These are phyloP conservation scores for Arthrinium puccinioides DNA, from an alignment of 2,329 filamentous ascomycete species.

Conservation along the genomic window DNA sequence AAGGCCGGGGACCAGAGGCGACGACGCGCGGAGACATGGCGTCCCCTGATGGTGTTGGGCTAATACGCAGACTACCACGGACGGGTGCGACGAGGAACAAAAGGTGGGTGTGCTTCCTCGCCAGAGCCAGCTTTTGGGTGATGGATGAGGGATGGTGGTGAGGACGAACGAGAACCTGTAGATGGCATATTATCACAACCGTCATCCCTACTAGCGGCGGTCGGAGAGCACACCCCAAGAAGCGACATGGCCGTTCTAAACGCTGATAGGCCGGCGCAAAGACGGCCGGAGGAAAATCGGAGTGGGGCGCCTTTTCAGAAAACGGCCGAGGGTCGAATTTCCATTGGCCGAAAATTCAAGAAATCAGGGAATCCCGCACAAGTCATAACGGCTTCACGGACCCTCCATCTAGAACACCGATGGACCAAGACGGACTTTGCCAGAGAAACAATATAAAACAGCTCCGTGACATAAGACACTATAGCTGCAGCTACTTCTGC, in stretches of 20 bases:
- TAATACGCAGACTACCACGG: background rate
- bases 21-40: constrained; percentile 5
- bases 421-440: too few species aligned
- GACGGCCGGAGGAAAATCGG: background rate
- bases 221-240: constrained; percentile 3
- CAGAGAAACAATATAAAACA: too few species aligned
- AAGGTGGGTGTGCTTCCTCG: too few species aligned
- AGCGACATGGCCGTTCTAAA: constrained; percentile 2
- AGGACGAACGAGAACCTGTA: constrained; percentile 7
- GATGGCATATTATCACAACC: constrained; percentile 5
- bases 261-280: constrained; percentile 1
- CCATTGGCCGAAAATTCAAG: constrained; percentile 1
- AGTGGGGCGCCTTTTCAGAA: background rate
- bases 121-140: too few species aligned
- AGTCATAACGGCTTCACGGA: constrained; percentile 3
- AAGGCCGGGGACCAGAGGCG: constrained; percentile 1
- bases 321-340: constrained; percentile 3
- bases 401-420: too few species aligned
- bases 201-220: constrained; percentile 5
- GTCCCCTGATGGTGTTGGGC: background rate
- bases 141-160: too few species aligned
- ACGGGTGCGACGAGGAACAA: constrained; percentile 1
- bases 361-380: constrained; percentile 1
- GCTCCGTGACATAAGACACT: too few species aligned
- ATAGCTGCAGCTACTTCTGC: too few species aligned